Evolutionary conservation across 2,329 filamentous ascomycete species (phyloP).

Genomic region (Xylaria sp.): DNA sequence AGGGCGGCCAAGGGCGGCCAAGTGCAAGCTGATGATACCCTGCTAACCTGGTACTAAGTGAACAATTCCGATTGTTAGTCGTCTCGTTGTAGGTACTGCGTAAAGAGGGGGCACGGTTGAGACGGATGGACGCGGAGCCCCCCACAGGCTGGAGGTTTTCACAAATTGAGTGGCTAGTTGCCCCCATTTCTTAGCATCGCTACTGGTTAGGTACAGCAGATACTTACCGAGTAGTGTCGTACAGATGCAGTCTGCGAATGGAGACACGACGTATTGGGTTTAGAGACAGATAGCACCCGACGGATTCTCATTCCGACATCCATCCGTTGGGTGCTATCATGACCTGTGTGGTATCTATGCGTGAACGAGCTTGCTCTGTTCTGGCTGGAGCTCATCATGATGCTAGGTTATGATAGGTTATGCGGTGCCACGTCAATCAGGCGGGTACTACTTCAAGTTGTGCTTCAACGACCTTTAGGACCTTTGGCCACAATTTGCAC

Average conservation of each 20-base stretch:
- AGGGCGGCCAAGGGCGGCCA: too few species aligned
- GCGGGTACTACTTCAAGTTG: constrained; percentile 5
- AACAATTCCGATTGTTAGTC: too few species aligned
- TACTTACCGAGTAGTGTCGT: neutral
- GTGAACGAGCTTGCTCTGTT: neutral
- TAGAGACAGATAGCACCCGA: neutral
- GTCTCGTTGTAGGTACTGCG: too few species aligned
- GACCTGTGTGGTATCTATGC: neutral
- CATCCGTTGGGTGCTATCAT: too few species aligned
- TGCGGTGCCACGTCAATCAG: constrained; percentile 25
- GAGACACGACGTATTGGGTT: neutral
- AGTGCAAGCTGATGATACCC: constrained; percentile 16
- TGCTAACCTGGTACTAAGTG: neutral
- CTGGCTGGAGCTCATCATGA: neutral
- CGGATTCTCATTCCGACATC: too few species aligned
- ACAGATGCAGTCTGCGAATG: neutral
- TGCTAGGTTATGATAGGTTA: neutral
- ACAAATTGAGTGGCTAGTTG: constrained; percentile 23
- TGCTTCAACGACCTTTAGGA: neutral
- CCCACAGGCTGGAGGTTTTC: constrained; percentile 9
- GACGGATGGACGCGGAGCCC: neutral
- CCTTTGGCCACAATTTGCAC: constrained; percentile 16
- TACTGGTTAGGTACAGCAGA: neutral
- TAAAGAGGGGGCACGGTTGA: constrained; percentile 15
- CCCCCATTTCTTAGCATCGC: neutral